A percentile compares a stretch with the other conserved stretches of the same genome.
These are phyloP conservation scores for Trichoderma simmonsii DNA, from an alignment of 2,329 filamentous ascomycete genomes.

Conservation along the genomic window DNA sequence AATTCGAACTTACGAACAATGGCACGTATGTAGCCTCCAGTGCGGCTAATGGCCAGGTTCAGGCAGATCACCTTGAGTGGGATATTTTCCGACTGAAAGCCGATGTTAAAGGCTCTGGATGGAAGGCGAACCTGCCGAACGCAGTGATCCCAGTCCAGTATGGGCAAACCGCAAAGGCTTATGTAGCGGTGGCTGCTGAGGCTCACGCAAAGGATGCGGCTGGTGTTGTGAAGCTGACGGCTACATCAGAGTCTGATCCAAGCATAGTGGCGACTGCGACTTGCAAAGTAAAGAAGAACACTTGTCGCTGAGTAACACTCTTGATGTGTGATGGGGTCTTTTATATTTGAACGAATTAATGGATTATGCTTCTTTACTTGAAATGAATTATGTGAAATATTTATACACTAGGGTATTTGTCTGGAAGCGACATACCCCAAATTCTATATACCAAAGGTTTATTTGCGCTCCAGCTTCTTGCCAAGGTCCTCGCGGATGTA, in stretches of 20 bases:
- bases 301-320: not conserved
- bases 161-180: constrained; percentile 37
- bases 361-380: not conserved
- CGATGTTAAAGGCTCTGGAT: constrained; percentile 42
- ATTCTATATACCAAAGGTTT: not conserved
- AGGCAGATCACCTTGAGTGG: constrained; percentile 38
- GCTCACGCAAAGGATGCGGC: constrained; percentile 30
- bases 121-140: constrained; percentile 44
- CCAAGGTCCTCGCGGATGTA: constrained; percentile 20
- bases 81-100: constrained; percentile 49
- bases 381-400: not conserved
- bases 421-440: not conserved
- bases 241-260: constrained; percentile 44
- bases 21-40: constrained; percentile 33
- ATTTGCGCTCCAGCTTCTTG: constrained; percentile 6
- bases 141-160: constrained; percentile 40
- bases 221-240: constrained; percentile 32
- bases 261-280: constrained; percentile 28
- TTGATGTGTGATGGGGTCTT: not conserved
- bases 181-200: constrained; percentile 41
- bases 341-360: not conserved
- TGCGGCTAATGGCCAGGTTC: constrained; percentile 32
- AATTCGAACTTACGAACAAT: constrained; percentile 47
- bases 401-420: not conserved
- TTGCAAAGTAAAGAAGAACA: constrained; percentile 33